Conservation (phyloP, 2,329 filamentous ascomycete genomes). For the Tolypocladium pustulatum region DNA sequence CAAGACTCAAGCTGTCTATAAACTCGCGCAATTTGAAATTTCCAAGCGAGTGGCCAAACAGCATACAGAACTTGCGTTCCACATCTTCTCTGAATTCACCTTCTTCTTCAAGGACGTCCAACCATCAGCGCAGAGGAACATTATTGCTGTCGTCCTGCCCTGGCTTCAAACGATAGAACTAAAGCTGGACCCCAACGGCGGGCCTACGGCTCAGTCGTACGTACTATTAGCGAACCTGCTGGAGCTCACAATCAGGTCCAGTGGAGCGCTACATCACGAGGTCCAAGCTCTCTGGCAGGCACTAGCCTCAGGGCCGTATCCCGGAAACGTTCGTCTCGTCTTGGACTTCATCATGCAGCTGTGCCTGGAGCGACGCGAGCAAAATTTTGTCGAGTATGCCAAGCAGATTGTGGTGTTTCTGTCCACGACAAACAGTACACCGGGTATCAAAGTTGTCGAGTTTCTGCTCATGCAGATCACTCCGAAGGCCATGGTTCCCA, state of each 20-base stretch:
- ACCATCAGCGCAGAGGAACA: conserved; percentile 77
- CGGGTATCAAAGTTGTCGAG: conserved; percentile 86
- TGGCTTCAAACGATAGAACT: conserved; percentile 95
- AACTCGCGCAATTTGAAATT: conserved; percentile 92
- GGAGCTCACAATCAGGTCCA: conserved; percentile 91
- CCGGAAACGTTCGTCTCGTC: conserved; percentile 86
- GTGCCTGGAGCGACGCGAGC: conserved; percentile 86
- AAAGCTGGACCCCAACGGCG: conserved; percentile 82
- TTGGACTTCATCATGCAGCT: conserved; percentile 94
- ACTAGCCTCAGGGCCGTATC: conserved; percentile 82
- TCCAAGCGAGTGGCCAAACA: conserved; percentile 83
- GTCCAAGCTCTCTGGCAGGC: conserved; percentile 97
- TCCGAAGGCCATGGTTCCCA: conserved; percentile 93
- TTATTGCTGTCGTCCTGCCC: conserved; percentile 86
- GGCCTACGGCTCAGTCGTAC: conserved; percentile 83
- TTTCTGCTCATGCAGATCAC: conserved; percentile 85
- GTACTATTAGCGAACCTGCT: conserved; percentile 91
- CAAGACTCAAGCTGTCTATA: conserved; percentile 97
- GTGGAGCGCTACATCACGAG: conserved; percentile 82
- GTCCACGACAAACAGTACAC: conserved; percentile 62
- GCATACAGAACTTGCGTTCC: conserved; percentile 80
- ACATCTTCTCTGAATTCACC: conserved; percentile 93
- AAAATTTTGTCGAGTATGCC: conserved; percentile 95
- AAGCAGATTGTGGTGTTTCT: conserved; percentile 98
- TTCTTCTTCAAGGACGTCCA: conserved; percentile 83